phyloP scores from a whole-genome alignment of 805 yeast species.

The Cyberlindnera meyerae region DNA sequence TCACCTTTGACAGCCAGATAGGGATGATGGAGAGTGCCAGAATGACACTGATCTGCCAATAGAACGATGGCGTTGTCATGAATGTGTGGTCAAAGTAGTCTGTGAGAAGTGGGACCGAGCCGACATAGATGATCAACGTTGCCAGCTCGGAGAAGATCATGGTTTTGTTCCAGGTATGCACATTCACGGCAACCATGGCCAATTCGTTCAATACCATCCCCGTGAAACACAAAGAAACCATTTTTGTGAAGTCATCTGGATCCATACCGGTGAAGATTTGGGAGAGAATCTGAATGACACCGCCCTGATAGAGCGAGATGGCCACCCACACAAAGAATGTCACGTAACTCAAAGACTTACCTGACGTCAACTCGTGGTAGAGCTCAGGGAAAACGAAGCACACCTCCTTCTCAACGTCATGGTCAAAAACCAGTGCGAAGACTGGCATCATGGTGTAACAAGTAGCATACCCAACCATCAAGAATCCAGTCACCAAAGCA shows the following conservation, averaged over 20 bases:
- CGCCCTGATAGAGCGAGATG: constrained; percentile 88
- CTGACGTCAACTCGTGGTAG: constrained; percentile 86
- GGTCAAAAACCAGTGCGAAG: constrained; percentile 84
- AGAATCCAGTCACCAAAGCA: constrained; percentile 92
- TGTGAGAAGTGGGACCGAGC: constrained; percentile 73
- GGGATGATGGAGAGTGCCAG: constrained; percentile 74
- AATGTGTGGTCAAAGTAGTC: constrained; percentile 82
- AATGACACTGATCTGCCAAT: constrained; percentile 65
- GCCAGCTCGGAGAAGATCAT: constrained; percentile 72
- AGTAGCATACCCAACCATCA: constrained; percentile 98
- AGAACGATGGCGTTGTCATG: constrained; percentile 51
- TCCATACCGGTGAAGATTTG: constrained; percentile 69
- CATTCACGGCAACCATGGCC: constrained; percentile 88
- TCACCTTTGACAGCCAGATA: constrained; percentile 78
- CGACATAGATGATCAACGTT: constrained; percentile 62
- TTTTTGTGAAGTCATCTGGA: constrained; percentile 46
- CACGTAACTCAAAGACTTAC: constrained; percentile 76
- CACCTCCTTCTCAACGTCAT: constrained; percentile 84
- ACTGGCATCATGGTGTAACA: constrained; percentile 98
- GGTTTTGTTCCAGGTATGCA: constrained; percentile 81
- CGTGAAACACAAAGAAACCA: constrained; percentile 87
- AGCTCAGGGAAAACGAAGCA: constrained; percentile 92
- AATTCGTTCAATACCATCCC: constrained; percentile 80
- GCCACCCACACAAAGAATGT: constrained; percentile 91
- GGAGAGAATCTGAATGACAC: constrained; percentile 74